Conservation (phyloP, 768 basidiomycete species). For the Arthromyces matolae region DNA sequence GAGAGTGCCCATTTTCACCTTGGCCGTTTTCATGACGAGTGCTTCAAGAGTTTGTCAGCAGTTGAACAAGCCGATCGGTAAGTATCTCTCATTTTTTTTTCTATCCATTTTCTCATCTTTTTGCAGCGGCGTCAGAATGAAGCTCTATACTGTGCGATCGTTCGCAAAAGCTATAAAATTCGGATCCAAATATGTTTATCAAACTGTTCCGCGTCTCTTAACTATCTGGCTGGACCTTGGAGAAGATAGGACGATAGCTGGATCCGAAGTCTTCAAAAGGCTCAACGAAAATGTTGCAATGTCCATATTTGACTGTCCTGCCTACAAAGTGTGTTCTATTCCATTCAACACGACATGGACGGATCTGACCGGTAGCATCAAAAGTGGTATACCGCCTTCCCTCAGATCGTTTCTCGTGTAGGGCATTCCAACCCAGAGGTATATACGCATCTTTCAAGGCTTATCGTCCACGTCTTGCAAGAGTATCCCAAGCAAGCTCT, state of each 20-base stretch:
- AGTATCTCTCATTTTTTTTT: neutral
- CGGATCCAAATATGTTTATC: constrained; percentile 96
- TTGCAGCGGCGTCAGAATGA: constrained; percentile 60
- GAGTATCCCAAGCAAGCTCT: constrained; percentile 87
- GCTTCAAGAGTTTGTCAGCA: constrained; percentile 50
- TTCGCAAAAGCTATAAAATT: constrained; percentile 68
- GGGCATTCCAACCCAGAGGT: constrained; percentile 67
- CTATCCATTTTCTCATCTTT: neutral
- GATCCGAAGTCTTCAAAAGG: constrained; percentile 42
- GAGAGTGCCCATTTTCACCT: constrained; percentile 86
- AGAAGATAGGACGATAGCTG: constrained; percentile 41
- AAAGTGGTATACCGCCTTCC: constrained; percentile 95
- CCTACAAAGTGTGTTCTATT: constrained; percentile 58
- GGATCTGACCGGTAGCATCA: neutral
- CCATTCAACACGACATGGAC: neutral
- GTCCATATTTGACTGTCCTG: constrained; percentile 59
- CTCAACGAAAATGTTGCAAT: constrained; percentile 55
- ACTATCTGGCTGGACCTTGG: constrained; percentile 94
- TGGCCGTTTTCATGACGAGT: constrained; percentile 85
- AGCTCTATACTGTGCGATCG: constrained; percentile 57
- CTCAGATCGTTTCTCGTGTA: constrained; percentile 94
- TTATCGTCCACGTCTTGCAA: constrained; percentile 72
- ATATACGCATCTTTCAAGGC: constrained; percentile 51
- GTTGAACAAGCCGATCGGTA: constrained; percentile 47
- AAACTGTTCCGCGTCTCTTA: constrained; percentile 88